Conservation (phyloP, 2,329 filamentous ascomycete genomes). For the Corynespora cassiicola region DNA sequence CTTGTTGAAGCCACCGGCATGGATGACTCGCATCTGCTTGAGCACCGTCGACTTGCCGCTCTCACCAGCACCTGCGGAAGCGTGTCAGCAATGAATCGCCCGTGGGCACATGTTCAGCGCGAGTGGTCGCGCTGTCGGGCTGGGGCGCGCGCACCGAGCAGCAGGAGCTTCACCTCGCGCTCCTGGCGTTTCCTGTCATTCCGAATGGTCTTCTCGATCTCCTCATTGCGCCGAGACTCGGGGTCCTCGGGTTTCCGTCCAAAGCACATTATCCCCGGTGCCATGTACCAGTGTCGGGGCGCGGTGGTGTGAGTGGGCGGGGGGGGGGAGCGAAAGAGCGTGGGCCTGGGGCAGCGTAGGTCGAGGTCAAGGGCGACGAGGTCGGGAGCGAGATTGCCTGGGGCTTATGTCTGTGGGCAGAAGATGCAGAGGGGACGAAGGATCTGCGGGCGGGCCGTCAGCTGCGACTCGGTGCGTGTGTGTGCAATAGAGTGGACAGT, state of each 20-base stretch:
- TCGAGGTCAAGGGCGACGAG: constrained; percentile 1
- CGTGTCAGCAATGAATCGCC: constrained; percentile 32
- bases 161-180: constrained; percentile 89
- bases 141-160: constrained; percentile 74
- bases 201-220: constrained; percentile 86
- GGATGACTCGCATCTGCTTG: constrained; percentile 99
- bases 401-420: too few species aligned
- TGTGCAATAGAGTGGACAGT: too few species aligned
- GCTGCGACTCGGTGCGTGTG: too few species aligned
- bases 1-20: constrained; percentile 88
- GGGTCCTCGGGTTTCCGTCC: constrained; percentile 57
- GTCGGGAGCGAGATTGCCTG: too few species aligned
- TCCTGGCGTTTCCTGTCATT: constrained; percentile 86
- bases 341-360: background rate
- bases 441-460: too few species aligned
- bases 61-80: constrained; percentile 82
- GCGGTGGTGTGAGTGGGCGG: constrained; percentile 2
- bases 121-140: background rate
- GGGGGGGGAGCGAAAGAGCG: constrained; percentile 5
- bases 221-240: constrained; percentile 60
- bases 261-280: constrained; percentile 58
- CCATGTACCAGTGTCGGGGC: constrained; percentile 32
- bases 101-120: too few species aligned
- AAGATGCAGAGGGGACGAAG: too few species aligned
- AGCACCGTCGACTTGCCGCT: constrained; percentile 96